Base-by-base conservation (phyloP, 208 protist species). In the Leishmania tarentolae region DNA sequence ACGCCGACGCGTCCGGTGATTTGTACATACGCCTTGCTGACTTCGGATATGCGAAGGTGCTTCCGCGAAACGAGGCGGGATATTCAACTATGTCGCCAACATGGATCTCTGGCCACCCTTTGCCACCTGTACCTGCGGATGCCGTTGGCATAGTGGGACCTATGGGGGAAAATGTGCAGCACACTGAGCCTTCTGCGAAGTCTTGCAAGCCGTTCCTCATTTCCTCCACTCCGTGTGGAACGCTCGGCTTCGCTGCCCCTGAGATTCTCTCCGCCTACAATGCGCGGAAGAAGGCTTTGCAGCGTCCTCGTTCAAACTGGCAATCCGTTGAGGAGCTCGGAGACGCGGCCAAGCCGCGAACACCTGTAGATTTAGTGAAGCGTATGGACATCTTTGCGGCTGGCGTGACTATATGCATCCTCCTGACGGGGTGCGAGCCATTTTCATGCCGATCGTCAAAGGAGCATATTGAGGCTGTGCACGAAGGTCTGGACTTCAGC, bases 311-410 rank as follows among this genome's bases (percentile, higher is more conserved):
- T 21, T 57, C 76, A 31, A 78, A 44, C 56, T 35, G 73, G 8
- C 37, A 66, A 56, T 75, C 82, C 3, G 31, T 56, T 19, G 74
- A 79, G 21, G 50, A 66, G 35, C 28, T 72, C 9, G 40, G 81
- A 28, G 70, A 63, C 21, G 13, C 11, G 17, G 40, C 57, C 37
- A 78, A 78, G 44, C 83, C 85, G 31, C 84, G 78, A 50, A 90
- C 87, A 19, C 84, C 83, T 0, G 50, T 90, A 52, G 82, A 91
- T 28, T 66, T 87, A 11, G 80, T 93, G 57, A 91, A 91, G 83
- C 79, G 83, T 19, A 93, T 91, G 84, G 88, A 92, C 76, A 90
- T 94, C 47, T 94, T 94, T 75, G 88, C 90, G 17, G 87, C 90
- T 9, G 90, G 88, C 19, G 81, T 94, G 56, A 89, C 87, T 21